A percentile compares a stretch with the other conserved stretches of the same genome.
Evolutionary conservation across 2,329 filamentous ascomycete species (phyloP).

Genomic region (Verticillium nubilum): DNA sequence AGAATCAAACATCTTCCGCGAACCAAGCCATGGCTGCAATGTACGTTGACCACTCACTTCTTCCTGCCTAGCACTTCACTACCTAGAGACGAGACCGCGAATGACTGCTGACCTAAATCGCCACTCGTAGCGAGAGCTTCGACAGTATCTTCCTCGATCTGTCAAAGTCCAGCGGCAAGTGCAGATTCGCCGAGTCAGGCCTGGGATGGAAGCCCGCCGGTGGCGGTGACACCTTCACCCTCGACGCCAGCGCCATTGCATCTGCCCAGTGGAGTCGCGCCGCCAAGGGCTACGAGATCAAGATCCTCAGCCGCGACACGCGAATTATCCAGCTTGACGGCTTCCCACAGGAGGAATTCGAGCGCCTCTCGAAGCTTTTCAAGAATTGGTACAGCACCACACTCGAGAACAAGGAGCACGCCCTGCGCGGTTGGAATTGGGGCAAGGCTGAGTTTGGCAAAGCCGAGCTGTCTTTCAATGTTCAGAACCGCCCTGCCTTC

Average conservation of each 20-base stretch:
- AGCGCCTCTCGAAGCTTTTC: conserved; percentile 86
- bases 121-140: conserved; percentile 71
- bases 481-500: conserved; percentile 93
- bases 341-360: conserved; percentile 89
- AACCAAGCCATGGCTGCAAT: conserved; percentile 10
- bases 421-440: conserved; percentile 97
- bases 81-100: not conserved
- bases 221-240: conserved; percentile 87
- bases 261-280: conserved; percentile 93
- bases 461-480: conserved; percentile 91
- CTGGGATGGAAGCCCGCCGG: conserved; percentile 90
- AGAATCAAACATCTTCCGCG: not conserved
- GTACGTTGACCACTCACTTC: not conserved
- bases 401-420: conserved; percentile 89
- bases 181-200: conserved; percentile 88
- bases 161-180: conserved; percentile 87
- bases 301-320: conserved; percentile 78
- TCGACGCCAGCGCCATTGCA: conserved; percentile 80
- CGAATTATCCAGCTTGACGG: conserved; percentile 91
- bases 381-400: conserved; percentile 97
- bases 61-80: not conserved
- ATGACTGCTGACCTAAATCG: not conserved
- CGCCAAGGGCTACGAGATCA: conserved; percentile 87
- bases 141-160: conserved; percentile 96
- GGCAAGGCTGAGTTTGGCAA: conserved; percentile 97